Conservation (phyloP, 75 land plant species). For the Ceratopteris richardii region DNA sequence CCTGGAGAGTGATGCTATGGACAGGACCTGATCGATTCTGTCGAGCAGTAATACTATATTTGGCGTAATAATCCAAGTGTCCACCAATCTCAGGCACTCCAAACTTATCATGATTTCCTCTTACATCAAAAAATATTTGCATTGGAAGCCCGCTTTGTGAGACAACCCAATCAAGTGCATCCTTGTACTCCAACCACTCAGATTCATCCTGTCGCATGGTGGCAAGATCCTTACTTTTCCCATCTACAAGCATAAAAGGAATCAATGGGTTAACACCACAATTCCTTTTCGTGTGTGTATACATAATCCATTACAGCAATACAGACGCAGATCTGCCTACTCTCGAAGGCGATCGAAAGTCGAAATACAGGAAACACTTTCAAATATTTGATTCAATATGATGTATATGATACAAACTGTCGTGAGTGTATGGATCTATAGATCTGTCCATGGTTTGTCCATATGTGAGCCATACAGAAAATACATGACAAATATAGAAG, state of each 20-base stretch:
- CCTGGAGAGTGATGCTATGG: slow-evolving; percentile 39
- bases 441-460: too few species aligned
- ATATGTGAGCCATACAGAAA: too few species aligned
- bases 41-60: slow-evolving; percentile 41
- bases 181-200: slow-evolving; percentile 46
- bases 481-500: too few species aligned
- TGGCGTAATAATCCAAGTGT: slow-evolving; percentile 39
- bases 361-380: too few species aligned
- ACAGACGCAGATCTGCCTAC: too few species aligned
- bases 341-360: too few species aligned
- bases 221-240: slow-evolving; percentile 38
- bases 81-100: slow-evolving; percentile 43
- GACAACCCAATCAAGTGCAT: slow-evolving; percentile 26
- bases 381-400: too few species aligned
- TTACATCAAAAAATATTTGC: slow-evolving; percentile 34
- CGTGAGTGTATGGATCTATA: too few species aligned
- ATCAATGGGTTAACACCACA: too few species aligned
- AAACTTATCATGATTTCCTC: slow-evolving; percentile 61
- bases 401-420: too few species aligned
- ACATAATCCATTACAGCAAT: too few species aligned
- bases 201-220: slow-evolving; percentile 45
- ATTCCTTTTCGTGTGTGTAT: too few species aligned
- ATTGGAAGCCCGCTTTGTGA: slow-evolving; percentile 33
- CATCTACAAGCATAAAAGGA: slow-evolving; percentile 42
- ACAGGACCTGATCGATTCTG: slow-evolving; percentile 33